Evolutionary conservation across 176 grass and related monocot species (phyloP), one percentile per base, ranked within the genome.

Genomic region (Oryza officinalis): DNA sequence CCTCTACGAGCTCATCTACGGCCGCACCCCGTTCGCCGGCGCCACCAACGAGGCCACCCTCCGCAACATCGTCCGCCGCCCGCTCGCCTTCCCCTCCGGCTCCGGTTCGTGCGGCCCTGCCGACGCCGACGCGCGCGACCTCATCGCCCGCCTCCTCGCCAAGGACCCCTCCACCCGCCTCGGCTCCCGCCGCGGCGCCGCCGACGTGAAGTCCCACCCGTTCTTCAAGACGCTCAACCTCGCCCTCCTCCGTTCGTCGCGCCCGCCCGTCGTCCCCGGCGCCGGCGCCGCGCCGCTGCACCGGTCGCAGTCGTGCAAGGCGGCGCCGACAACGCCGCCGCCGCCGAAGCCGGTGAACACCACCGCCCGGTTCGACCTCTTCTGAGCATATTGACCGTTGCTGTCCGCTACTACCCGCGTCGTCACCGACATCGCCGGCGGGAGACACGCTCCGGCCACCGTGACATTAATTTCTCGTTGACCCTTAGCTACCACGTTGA

Each of bases 211-310:
- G 83, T 73, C 87, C 0, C 96, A 99, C 84, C 75, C 79, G 0
- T 99, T 99, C 91, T 99, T 99, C 77, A 46, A 28, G 1, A 72
- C 65, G 20, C n/a, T 96, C 61, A 99, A 96, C 82, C 74, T 99
- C 20, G 96, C 96, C 6, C 86, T 99, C 10, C 83, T 99, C 70
- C 85, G 96, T 20, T 89, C 91, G 0, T 65, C 78, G 0, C 80
- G 89, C 0, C 96, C 93, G 13, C 93, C 96, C 15, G 72, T 99
- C 74, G 81, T 96, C 57, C 93, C 96, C 49, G 82, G 66, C 3
- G 60, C 74, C 2, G 7, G 6, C 35, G 52, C 17, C 18, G 2
- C 52, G 18, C 25, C 76, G 8, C 12, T 90, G 63, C 91, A 61
- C 71, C 89, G 66, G 2, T 80, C 89, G 7, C 84, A 76, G 87